A percentile compares a stretch with the other conserved stretches of the same genome.
Evolutionary conservation across 2,329 filamentous ascomycete species (phyloP).

Genomic region (Pseudogymnoascus destructans): DNA sequence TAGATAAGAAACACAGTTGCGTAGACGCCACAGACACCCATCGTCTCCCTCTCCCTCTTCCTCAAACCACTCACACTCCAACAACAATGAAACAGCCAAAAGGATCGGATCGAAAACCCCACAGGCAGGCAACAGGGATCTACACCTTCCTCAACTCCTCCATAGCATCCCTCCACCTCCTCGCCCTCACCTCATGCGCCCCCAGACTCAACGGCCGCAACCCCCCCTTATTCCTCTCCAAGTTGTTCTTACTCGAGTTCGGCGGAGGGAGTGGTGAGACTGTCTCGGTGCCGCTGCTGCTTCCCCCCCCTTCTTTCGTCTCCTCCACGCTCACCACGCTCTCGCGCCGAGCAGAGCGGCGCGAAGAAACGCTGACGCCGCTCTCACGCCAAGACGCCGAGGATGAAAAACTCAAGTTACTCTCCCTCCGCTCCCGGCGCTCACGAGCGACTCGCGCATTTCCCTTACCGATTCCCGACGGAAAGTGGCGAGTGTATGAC

Average conservation of each 20-base stretch:
- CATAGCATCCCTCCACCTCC: not conserved
- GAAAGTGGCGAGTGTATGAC: not conserved
- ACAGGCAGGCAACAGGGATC: too few species aligned
- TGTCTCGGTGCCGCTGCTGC: not conserved
- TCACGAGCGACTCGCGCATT: not conserved
- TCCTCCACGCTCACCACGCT: not conserved
- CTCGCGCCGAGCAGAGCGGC: not conserved
- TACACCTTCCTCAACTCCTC: not conserved
- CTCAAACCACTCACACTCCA: not conserved
- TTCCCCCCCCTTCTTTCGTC: not conserved
- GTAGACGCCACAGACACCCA: not conserved
- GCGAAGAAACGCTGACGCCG: not conserved
- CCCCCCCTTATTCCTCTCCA: not conserved
- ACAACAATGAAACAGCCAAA: not conserved
- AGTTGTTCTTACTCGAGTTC: not conserved
- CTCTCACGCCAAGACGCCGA: not conserved
- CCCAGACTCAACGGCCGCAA: not conserved
- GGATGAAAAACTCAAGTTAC: not conserved
- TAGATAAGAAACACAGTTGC: not conserved
- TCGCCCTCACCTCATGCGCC: not conserved
- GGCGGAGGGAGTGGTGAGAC: not conserved
- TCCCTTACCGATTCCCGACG: not conserved
- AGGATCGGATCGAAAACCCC: not conserved
- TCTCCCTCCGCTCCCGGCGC: not conserved
- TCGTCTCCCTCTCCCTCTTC: not conserved